Evolutionary conservation across 768 basidiomycete genomes (phyloP), one percentile per base, ranked within the genome.

Genomic region (Boletus sensibilis): DNA sequence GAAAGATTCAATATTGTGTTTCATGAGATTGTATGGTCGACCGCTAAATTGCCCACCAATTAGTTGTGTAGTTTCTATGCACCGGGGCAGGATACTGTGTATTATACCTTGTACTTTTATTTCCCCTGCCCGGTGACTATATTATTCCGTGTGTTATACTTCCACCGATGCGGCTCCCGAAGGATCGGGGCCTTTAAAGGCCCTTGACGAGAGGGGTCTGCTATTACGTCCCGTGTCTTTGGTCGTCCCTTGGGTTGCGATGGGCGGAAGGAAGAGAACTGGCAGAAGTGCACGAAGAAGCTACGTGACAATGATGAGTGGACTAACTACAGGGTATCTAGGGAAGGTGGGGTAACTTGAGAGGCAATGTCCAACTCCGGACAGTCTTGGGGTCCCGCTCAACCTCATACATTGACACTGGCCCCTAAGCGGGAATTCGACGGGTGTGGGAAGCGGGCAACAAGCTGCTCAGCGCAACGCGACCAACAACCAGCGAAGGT

Each of bases 71-170:
- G 6, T 41, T 39, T 14, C 0, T 14, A 8, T 49, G 31, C 34
- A 33, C 42, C 11, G 16, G 43, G 18, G 18, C 34, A 13, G 33
- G 27, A 23, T 29, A 29, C 14, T 42, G 29, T 66, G 50, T 64
- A 56, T 27, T 48, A 68, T 66, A 66, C 63, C 66, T 45, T 60
- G 61, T 58, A 51, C 25, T 42, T 8, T 37, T 21, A 41, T 16
- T 20, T 18, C n/a, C 18, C 44, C 4, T 6, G 31, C 31, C 33
- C 21, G 25, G 44, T 31, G n/a, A 31, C n/a, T n/a, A 20, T 25
- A 27, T 21, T 12, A n/a, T 29, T n/a, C 12, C 1, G 27, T 12
- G n/a, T 43, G 25, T 11, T 27, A 27, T 18, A 16, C 42, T 18
- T 27, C 10, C 23, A 23, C 23, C 35, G 23, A 23, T 23, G 23